phyloP scores from a whole-genome alignment of 2,329 filamentous ascomycete genomes.

The Aureobasidium musti region DNA sequence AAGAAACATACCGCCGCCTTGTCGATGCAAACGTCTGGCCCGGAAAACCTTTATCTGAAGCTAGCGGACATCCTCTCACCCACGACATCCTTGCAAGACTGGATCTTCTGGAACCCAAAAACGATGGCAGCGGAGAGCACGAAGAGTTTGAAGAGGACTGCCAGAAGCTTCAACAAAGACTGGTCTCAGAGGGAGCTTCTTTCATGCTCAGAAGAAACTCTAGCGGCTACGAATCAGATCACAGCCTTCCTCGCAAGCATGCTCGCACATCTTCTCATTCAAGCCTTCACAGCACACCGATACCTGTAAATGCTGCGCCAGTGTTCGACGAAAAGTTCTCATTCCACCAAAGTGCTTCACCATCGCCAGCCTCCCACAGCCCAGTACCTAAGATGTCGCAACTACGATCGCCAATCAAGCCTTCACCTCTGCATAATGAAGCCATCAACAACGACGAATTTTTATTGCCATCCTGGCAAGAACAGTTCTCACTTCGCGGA shows the following conservation, averaged over 20 bases:
- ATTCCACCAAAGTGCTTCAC: slow-evolving; percentile 34
- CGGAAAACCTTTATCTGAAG: slow-evolving; percentile 55
- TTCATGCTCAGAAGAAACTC: slow-evolving; percentile 55
- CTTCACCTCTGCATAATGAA: slow-evolving; percentile 31
- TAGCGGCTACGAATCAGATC: slow-evolving; percentile 60
- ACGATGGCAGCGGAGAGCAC: slow-evolving; percentile 49
- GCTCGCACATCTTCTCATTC: slow-evolving; percentile 40
- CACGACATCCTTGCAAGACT: slow-evolving; percentile 64
- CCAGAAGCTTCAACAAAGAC: slow-evolving; percentile 56
- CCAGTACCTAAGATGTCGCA: slow-evolving; percentile 33
- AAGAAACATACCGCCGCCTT: slow-evolving; percentile 60
- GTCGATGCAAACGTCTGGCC: slow-evolving; percentile 58
- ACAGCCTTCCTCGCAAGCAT: slow-evolving; percentile 46
- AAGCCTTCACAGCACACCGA: slow-evolving; percentile 44
- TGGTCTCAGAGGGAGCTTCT: slow-evolving; percentile 56
- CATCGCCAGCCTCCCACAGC: slow-evolving; percentile 36
- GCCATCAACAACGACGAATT: slow-evolving; percentile 31
- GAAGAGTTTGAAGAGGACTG: slow-evolving; percentile 62
- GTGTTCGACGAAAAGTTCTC: slow-evolving; percentile 38
- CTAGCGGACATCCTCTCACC: slow-evolving; percentile 60
- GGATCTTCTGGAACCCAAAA: slow-evolving; percentile 57
- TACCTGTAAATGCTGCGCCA: slow-evolving; percentile 34
- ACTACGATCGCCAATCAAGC: slow-evolving; percentile 37
- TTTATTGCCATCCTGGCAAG: slow-evolving; percentile 30
- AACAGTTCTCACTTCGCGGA: slow-evolving; percentile 13